These are phyloP conservation scores for Exserohilum rostratum DNA, from an alignment of 2,329 filamentous ascomycete species.

Conservation along the genomic window DNA sequence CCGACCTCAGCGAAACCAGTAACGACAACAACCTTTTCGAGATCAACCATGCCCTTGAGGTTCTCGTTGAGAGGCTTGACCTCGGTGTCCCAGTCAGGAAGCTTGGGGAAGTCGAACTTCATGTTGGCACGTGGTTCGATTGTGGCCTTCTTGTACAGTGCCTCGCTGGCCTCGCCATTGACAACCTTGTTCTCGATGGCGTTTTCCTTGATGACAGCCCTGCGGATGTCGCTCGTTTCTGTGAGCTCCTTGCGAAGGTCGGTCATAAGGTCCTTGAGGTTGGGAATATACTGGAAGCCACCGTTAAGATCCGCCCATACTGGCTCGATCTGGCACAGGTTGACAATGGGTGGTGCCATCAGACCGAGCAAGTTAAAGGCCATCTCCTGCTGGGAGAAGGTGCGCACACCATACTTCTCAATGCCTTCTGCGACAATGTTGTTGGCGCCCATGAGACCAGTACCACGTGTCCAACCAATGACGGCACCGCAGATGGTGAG, in stretches of 20 bases:
- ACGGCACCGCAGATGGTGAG: conserved; percentile 98
- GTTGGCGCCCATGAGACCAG: conserved; percentile 96
- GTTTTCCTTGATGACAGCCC: conserved; percentile 93
- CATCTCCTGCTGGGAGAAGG: conserved; percentile 99
- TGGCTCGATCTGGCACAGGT: conserved; percentile 93
- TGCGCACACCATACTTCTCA: conserved; percentile 94
- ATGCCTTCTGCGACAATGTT: conserved; percentile 97
- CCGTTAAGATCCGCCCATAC: conserved; percentile 98
- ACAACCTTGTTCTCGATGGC: conserved; percentile 96
- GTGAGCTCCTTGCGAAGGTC: conserved; percentile 92
- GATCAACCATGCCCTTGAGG: conserved; percentile 97
- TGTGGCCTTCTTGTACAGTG: conserved; percentile 91
- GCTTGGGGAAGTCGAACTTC: conserved; percentile 91
- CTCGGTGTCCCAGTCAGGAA: conserved; percentile 91
- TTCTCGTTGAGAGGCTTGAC: conserved; percentile 85
- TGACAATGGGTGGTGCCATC: conserved; percentile 92
- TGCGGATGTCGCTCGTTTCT: conserved; percentile 91
- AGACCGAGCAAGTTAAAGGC: conserved; percentile 97
- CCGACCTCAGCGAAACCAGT: conserved; percentile 96
- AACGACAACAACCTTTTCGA: conserved; percentile 97
- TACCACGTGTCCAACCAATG: conserved; percentile 98
- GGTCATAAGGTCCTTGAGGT: conserved; percentile 93
- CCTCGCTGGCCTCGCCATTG: conserved; percentile 91
- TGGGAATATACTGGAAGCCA: conserved; percentile 94
- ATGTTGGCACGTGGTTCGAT: conserved; percentile 96